Base-by-base conservation (phyloP, 2,329 filamentous ascomycete genomes). In the Phoma herbarum region DNA sequence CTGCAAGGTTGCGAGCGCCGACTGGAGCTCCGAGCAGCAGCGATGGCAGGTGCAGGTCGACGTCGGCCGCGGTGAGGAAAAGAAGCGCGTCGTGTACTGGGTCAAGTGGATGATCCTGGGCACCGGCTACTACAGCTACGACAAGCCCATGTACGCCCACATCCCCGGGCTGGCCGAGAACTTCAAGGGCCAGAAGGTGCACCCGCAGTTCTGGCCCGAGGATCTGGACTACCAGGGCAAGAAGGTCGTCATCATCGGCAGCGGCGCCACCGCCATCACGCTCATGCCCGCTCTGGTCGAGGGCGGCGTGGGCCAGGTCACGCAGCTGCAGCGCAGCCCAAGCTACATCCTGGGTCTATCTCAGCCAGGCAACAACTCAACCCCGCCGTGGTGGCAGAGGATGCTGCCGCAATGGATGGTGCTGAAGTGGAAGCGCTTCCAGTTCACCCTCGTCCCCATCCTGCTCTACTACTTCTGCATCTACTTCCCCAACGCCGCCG, bases 311-410 rank as follows among this genome's bases (percentile, higher is more conserved):
- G 78, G 77, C 5, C 83, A 85, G 14, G 87, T 93, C 26, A 94
- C 90, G 1, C 92, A 94, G 86, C 83, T 96, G 2, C 92, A 96
- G 77, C 86, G 92, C 56, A 92, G 88, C 44, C 92, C 92, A 0
- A 85, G 84, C 0, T 77, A 76, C 47, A 83, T 93, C 54, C 65
- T 90, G 43, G 79, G 84, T n/a, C 66, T 86, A 1, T 77, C 83
- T 0, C 80, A 82, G 23, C 69, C 70, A 8, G 80, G 80, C 42
- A 56, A 61, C 2, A 45, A 79, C 2, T 71, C 64, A 7, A 65
- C 78, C 1, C 60, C 85, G 3, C 72, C 71, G 2, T 67, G 66
- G 55, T 71, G 68, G 39, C 67, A 73, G 47, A 64, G 67, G 39
- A 44, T 81, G 1, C 68, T 88, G n/a, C 85, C 85, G 1, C 50